Evolutionary conservation across 192 early-diverging fungal genomes (phyloP).

Genomic region (Backusella tuberculispora): DNA sequence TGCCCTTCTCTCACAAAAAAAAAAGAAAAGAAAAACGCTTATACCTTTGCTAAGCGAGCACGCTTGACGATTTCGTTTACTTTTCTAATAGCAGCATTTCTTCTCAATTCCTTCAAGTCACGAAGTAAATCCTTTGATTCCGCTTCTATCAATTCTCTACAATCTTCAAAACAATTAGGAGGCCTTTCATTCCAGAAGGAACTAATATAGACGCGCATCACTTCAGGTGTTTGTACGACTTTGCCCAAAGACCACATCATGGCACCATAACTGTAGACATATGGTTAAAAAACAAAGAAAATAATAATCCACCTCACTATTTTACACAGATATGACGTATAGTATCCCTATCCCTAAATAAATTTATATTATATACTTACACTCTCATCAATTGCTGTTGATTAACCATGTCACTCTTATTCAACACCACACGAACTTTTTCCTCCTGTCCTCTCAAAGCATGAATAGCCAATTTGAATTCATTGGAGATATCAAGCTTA

Average conservation of each 20-base stretch:
- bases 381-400: constrained; percentile 89
- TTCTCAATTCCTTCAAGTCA: constrained; percentile 73
- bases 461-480: constrained; percentile 83
- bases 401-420: constrained; percentile 88
- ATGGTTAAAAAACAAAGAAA: not conserved
- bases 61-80: constrained; percentile 93
- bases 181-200: constrained; percentile 81
- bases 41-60: constrained; percentile 68
- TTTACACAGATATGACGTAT: not conserved
- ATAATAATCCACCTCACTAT: not conserved
- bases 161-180: constrained; percentile 71
- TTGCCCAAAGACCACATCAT: constrained; percentile 94
- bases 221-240: constrained; percentile 87
- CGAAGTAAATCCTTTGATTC: constrained; percentile 80
- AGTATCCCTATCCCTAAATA: not conserved
- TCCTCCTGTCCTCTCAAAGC: constrained; percentile 83
- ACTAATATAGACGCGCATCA: constrained; percentile 82
- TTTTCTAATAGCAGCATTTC: constrained; percentile 82
- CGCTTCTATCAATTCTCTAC: constrained; percentile 63
- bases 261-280: constrained; percentile 63
- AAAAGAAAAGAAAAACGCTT: not conserved
- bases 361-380: constrained; percentile 39
- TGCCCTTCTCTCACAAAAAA: not conserved
- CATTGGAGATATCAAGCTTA: constrained; percentile 90
- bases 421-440: constrained; percentile 83